Base-by-base conservation (phyloP, 441 rosid genomes). In the Mallotus japonicus region DNA sequence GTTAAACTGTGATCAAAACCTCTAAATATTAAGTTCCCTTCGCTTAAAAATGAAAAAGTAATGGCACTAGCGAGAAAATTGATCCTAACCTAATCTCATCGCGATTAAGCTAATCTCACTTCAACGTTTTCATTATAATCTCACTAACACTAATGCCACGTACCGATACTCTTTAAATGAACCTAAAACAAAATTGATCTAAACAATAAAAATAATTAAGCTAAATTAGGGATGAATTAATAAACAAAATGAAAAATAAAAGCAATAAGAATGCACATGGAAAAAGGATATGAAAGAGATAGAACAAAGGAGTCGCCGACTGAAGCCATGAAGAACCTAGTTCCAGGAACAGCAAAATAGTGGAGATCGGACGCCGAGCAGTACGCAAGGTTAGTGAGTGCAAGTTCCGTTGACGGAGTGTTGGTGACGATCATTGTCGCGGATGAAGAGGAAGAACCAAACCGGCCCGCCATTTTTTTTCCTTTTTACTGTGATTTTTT, bases 351-450 rank as follows among this genome's bases (percentile, higher is more conserved):
- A 71, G 88, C 77, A 86, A 93, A 95, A 50, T 75, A 81, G 73
- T 80, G 90, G 67, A 91, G 86, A 88, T 93, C 98, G 79, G 98
- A 73, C 54, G 87, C 70, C 24, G 93, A 90, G 89, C 92, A 87
- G 87, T 90, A 95, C 32, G 93, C 97, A 62, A 90, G 86, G 80
- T 95, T 95, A 67, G 97, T 89, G 54, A 89, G 76, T 53, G 92
- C 99, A 59, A 95, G 94, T 83, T 88, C 97, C 55, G 90, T 12
- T 0, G 88, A 73, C 0, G 99, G 99, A 1, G 96, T 93, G 86
- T 74, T 91, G 64, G 93, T 83, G 65, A 91, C 94, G 75, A 79
- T 89, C 95, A 90, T 89, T 75, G 80, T 80, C 80, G 72, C 61
- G 3, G 85, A 76, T 20, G 72, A 61, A 5, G 85, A 77, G 20